Evolutionary conservation across 139 green algal genomes (phyloP).

Genomic region (Auxenochlorella pyrenoidosa): DNA sequence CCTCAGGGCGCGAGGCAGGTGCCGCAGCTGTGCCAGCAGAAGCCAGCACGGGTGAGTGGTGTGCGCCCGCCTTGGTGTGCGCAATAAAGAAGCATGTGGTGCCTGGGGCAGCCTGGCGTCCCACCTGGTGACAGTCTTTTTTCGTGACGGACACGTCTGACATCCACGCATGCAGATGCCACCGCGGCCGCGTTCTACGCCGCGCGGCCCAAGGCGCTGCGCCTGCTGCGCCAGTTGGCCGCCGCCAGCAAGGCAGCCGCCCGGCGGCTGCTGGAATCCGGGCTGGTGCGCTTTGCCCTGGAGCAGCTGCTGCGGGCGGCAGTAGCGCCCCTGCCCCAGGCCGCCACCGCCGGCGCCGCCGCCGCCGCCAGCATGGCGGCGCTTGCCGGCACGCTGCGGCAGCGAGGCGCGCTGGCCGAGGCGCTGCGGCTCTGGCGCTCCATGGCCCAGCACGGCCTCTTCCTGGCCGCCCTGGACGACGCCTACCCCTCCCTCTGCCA

Average conservation of each 20-base stretch:
- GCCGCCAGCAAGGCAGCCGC: constrained; percentile 45
- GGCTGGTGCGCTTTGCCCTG: constrained; percentile 38
- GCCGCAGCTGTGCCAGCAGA: background rate
- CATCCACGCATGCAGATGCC: background rate
- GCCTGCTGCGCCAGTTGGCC: constrained; percentile 62
- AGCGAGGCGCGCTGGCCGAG: constrained; percentile 49
- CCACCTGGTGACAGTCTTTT: background rate
- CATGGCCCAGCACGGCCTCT: constrained; percentile 56
- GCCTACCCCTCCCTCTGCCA: constrained; percentile 48
- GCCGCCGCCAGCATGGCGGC: background rate
- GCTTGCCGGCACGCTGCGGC: background rate
- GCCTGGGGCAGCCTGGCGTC: too few relatives aligned
- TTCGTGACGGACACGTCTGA: too few relatives aligned
- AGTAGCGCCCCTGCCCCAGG: background rate
- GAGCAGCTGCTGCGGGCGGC: constrained; percentile 36
- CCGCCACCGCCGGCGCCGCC: too few relatives aligned
- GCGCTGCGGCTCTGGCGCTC: constrained; percentile 62
- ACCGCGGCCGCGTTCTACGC: constrained; percentile 16
- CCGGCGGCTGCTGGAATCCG: constrained; percentile 45
- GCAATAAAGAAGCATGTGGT: too few relatives aligned
- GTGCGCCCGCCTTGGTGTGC: too few relatives aligned
- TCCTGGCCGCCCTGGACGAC: constrained; percentile 48
- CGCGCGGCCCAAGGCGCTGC: constrained; percentile 40
- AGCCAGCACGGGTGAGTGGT: background rate
- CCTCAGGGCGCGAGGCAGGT: background rate